Conservation (phyloP, 192 early-diverging fungal species). For the Backusella luteola region DNA sequence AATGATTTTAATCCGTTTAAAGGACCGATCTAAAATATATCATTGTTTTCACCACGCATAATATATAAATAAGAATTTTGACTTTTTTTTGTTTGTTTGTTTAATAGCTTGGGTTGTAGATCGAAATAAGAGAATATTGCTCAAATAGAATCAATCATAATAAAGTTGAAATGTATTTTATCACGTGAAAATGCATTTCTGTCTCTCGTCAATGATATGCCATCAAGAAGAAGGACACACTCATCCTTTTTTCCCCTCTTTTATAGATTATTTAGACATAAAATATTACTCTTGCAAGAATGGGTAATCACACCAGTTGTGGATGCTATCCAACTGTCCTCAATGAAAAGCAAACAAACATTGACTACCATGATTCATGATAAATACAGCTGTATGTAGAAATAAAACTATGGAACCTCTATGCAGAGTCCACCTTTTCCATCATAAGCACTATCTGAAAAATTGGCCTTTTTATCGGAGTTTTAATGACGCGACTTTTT, state of each 20-base stretch:
- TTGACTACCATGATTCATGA: neutral
- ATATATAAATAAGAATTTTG: neutral
- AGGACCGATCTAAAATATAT: neutral
- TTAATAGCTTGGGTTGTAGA: too few species aligned
- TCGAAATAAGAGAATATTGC: too few species aligned
- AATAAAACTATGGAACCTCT: neutral
- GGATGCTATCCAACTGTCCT: neutral
- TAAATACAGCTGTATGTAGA: neutral
- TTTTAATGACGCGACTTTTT: neutral
- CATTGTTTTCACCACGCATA: neutral
- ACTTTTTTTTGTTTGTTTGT: too few species aligned
- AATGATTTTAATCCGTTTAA: neutral
- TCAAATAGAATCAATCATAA: too few species aligned
- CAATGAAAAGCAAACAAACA: neutral
- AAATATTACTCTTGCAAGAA: neutral
- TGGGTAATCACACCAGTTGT: neutral
- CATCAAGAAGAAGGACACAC: neutral
- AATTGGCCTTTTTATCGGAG: neutral
- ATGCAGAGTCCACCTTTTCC: too few species aligned
- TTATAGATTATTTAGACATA: neutral
- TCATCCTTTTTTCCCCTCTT: neutral
- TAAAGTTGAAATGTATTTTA: neutral
- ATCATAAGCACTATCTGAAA: too few species aligned
- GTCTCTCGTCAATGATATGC: neutral
- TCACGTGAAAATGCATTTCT: neutral